Evolutionary conservation across 2,329 filamentous ascomycete genomes (phyloP), one percentile per base, ranked within the genome.

Genomic region (Alternaria sp.): DNA sequence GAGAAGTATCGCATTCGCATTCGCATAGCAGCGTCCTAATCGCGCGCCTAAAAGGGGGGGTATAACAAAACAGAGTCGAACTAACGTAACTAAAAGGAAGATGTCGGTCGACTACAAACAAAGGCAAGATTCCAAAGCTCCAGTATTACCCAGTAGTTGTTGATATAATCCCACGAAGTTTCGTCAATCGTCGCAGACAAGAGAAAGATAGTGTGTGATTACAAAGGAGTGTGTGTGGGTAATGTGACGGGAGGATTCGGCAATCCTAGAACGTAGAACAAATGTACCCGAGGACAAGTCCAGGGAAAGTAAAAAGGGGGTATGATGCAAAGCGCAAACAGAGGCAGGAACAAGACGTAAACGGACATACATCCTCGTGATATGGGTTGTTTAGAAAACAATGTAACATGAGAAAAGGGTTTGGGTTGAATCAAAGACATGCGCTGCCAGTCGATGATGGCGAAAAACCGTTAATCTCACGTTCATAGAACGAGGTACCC

Each of bases 401-500:
- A 52, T 11, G 21, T 30, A 25, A 60, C 70, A 64, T 73, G 63
- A 67, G 70, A 65, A 44, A 52, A 28, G 60, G 30, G 30, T 44
- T 43, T 51, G 25, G 23, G 36, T 17, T 65, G 67, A 68, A 74
- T 73, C 73, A 74, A 70, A 70, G 69, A 74, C 69, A 28, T 32
- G 55, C 57, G 71, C 71, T 32, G 73, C 67, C 69, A 73, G 74
- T 77, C 72, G 63, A 69, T 76, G 70, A 73, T 73, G 70, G n/a
- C 21, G 51, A 67, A 66, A 71, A 69, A 67, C 65, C 56, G 32
- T n/a, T 26, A n/a, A 58, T 59, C 19, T 63, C 69, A 40, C 36
- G 36, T 40, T 79, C 67, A 80, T 57, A 80, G 72, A 54, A 74
- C 75, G 60, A 80, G 68, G 74, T 75, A 79, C 60, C 70, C 76